Conservation (phyloP, 257 asterid species). For the Forsythia suspensa region DNA sequence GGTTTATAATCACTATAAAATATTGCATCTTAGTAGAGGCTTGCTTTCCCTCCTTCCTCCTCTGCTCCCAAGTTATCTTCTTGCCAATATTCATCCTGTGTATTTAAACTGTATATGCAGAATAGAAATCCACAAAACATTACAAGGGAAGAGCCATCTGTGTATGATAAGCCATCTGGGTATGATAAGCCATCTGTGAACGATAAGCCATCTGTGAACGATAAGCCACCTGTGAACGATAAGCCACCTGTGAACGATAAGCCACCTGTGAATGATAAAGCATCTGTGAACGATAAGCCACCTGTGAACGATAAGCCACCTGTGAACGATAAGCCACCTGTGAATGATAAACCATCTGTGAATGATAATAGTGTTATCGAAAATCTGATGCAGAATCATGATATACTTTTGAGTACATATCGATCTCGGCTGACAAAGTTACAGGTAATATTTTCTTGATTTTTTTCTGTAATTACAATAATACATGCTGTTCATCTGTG, state of each 20-base stretch:
- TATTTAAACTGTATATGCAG: slow-evolving; percentile 23
- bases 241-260: too few species aligned
- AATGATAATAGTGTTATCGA: slow-evolving; percentile 53
- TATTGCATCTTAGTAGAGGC: background rate
- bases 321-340: background rate
- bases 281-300: too few species aligned
- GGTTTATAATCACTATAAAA: background rate
- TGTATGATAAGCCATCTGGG: slow-evolving; percentile 29
- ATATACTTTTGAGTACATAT: slow-evolving; percentile 65
- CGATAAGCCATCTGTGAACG: too few species aligned
- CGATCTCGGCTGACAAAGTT: slow-evolving; percentile 88
- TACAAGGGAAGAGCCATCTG: slow-evolving; percentile 38
- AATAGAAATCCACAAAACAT: slow-evolving; percentile 29
- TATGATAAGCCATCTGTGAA: too few species aligned
- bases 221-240: too few species aligned
- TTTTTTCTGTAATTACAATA: slow-evolving; percentile 3
- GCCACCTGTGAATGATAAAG: slow-evolving; percentile 29
- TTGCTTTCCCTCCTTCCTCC: background rate
- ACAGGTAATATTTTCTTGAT: slow-evolving; percentile 54
- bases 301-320: background rate
- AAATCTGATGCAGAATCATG: slow-evolving; percentile 77
- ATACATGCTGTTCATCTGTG: background rate
- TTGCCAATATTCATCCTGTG: background rate
- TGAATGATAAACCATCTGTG: slow-evolving; percentile 19
- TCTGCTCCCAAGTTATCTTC: background rate